Conservation (phyloP, 2,329 filamentous ascomycete genomes). For the Zarea fungicola region DNA sequence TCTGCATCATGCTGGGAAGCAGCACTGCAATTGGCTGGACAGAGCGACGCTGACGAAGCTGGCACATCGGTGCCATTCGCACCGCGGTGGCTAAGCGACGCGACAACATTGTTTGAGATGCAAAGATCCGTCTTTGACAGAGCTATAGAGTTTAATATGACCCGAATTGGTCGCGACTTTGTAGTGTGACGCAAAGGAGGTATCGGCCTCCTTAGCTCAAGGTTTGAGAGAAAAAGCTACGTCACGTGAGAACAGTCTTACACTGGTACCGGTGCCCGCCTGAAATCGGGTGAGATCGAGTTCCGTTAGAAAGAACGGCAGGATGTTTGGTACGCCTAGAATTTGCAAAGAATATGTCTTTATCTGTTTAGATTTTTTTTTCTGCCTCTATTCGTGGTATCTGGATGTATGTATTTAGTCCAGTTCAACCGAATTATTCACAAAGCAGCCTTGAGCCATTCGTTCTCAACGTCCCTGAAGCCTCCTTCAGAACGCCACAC, state of each 20-base stretch:
- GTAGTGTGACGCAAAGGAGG: conserved; percentile 7
- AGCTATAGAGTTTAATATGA: not conserved
- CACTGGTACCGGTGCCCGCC: no score
- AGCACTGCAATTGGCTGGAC: conserved; percentile 30
- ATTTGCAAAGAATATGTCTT: no score
- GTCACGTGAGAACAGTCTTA: conserved; percentile 1
- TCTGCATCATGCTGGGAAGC: conserved; percentile 49
- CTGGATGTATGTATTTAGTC: no score
- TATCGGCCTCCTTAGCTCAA: not conserved
- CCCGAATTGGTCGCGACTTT: not conserved
- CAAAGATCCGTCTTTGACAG: not conserved
- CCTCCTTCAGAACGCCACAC: no score
- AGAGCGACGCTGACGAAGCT: conserved; percentile 23
- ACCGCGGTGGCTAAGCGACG: conserved; percentile 38
- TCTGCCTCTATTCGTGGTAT: no score
- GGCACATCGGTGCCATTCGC: conserved; percentile 40
- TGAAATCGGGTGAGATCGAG: no score
- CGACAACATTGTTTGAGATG: conserved; percentile 33
- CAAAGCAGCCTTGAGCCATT: no score
- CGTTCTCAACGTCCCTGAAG: no score
- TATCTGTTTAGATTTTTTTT: no score
- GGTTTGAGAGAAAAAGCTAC: not conserved
- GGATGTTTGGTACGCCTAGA: no score
- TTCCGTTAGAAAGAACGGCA: no score
- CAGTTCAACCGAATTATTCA: no score